Percentiles rank a stretch among this genome's conserved stretches.
Evolutionary conservation across 768 basidiomycete species (phyloP).

Genomic region (Dentipellis sp.): DNA sequence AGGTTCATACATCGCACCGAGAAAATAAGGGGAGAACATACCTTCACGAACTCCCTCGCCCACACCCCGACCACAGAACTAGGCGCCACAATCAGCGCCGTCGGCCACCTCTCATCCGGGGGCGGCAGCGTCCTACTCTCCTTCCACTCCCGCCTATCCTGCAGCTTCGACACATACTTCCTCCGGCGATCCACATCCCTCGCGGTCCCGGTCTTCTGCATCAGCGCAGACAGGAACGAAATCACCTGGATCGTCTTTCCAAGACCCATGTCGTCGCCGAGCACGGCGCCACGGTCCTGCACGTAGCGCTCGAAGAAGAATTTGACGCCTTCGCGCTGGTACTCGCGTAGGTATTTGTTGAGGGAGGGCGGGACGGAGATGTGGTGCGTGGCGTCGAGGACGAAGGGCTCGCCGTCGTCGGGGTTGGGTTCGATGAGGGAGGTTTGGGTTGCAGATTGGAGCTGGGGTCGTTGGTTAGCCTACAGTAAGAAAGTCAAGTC

Average conservation of each 20-base stretch:
- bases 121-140: conserved; percentile 44
- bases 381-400: conserved; percentile 37
- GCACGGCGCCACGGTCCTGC: conserved; percentile 62
- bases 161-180: conserved; percentile 55
- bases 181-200: conserved; percentile 61
- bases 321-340: conserved; percentile 78
- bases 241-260: conserved; percentile 96
- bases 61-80: conserved; percentile 81
- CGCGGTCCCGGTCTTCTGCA: conserved; percentile 65
- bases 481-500: neutral
- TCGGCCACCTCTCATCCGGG: conserved; percentile 73
- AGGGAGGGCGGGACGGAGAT: conserved; percentile 58
- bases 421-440: conserved; percentile 31
- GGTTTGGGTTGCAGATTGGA: neutral
- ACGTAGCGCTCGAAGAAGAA: conserved; percentile 75
- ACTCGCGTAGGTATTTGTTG: conserved; percentile 82
- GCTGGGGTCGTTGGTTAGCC: neutral
- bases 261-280: conserved; percentile 96
- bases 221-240: conserved; percentile 82
- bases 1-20: neutral
- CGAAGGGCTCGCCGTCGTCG: conserved; percentile 31
- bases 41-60: conserved; percentile 81
- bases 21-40: conserved; percentile 22
- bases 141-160: conserved; percentile 49
- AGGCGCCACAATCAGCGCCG: conserved; percentile 82